These are phyloP conservation scores for Porcisia deanei DNA, from an alignment of 208 protist species.

Conservation along the genomic window DNA sequence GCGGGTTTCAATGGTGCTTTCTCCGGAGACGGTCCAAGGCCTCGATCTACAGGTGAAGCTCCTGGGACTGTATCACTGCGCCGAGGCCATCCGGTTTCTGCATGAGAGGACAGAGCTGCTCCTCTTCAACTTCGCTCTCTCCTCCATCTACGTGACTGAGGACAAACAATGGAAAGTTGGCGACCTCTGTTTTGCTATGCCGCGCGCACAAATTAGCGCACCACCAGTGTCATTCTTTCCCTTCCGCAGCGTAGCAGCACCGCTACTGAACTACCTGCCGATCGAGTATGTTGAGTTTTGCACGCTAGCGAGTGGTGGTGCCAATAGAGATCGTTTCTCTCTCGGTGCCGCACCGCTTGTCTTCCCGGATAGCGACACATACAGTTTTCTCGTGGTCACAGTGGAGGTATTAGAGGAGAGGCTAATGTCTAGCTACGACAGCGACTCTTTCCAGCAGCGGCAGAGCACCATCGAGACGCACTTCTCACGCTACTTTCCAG, in stretches of 20 bases:
- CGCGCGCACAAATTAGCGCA: slow-evolving; percentile 9
- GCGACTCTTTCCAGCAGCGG: slow-evolving; percentile 30
- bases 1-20: slow-evolving; percentile 40
- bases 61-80: slow-evolving; percentile 44
- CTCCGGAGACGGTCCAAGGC: slow-evolving; percentile 21
- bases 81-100: slow-evolving; percentile 50
- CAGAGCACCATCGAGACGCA: slow-evolving; percentile 24
- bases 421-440: slow-evolving; percentile 36
- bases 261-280: slow-evolving; percentile 61
- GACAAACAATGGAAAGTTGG: slow-evolving; percentile 54
- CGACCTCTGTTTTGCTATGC: slow-evolving; percentile 46
- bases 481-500: slow-evolving; percentile 45
- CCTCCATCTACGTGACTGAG: slow-evolving; percentile 48
- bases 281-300: slow-evolving; percentile 41
- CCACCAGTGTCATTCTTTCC: slow-evolving; percentile 12
- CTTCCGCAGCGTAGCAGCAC: slow-evolving; percentile 36
- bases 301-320: background rate
- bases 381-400: slow-evolving; percentile 52
- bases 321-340: slow-evolving; percentile 11
- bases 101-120: slow-evolving; percentile 51
- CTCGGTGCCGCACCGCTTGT: slow-evolving; percentile 19
- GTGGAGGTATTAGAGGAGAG: slow-evolving; percentile 40
- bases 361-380: slow-evolving; percentile 58
- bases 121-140: slow-evolving; percentile 51
- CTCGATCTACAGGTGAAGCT: slow-evolving; percentile 44